Evolutionary conservation across 208 protist species (phyloP), one percentile per base, ranked within the genome.

Genomic region (Crithidia bombi): DNA sequence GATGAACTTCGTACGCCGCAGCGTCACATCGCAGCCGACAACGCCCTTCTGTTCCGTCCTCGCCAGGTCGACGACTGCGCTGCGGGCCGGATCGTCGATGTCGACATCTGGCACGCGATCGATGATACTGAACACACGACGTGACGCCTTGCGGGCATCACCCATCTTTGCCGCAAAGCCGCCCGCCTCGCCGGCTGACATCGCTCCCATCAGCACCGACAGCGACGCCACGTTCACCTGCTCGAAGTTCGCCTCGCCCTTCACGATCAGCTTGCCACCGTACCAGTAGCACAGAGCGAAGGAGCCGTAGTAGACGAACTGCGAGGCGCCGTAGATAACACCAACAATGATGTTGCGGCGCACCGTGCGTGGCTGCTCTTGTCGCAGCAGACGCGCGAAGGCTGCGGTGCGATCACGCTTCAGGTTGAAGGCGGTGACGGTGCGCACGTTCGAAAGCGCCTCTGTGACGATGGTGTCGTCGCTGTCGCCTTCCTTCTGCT

Each of bases 201-300:
- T 78, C 26, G 86, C 79, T 25, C 82, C 85, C 74, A 91, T 81
- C 30, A 94, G 50, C n/a, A 91, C 56, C 5, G 86, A 77, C 71
- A 86, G 72, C 10, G 63, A 50, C 17, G 82, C 69, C 23, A 87
- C 75, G 30, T 83, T 62, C 30, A 94, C 85, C 30, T 81, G 36
- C 49, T 83, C 35, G 61, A 94, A 92, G 26, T 75, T 54, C 1
- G 86, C 83, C 65, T 94, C 83, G 30, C 89, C 89, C 32, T 79
- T 26, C 9, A 15, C 35, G 35, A 92, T 91, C 38, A 94, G 83
- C 69, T 86, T 87, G 11, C 86, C 78, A 41, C 89, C 89, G 54
- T 91, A 94, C 87, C 89, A 94, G 71, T 81, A 94, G 65, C 79
- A 84, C 28, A 94, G 81, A 5, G 79, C 78, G 46, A 84, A 89